phyloP scores from a whole-genome alignment of 2,329 filamentous ascomycete genomes.

The Claviceps arundinis region DNA sequence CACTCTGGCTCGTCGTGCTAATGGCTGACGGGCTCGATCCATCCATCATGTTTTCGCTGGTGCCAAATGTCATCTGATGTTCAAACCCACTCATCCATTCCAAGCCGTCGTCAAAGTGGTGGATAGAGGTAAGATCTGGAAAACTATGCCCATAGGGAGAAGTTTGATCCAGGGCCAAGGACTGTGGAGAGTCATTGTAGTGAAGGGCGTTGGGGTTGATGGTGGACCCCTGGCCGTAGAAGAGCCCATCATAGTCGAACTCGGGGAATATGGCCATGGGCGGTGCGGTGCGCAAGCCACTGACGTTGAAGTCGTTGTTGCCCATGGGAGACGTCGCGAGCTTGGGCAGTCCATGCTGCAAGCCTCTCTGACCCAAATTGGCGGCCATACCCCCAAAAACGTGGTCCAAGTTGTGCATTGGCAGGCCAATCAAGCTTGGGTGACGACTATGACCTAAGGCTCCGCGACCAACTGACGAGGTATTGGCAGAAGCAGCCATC shows the following conservation, averaged over 20 bases:
- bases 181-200: conserved; percentile 65
- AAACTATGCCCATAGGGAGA: conserved; percentile 47
- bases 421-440: conserved; percentile 58
- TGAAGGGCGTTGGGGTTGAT: conserved; percentile 67
- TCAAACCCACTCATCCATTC: conserved; percentile 77
- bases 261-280: conserved; percentile 50
- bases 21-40: conserved; percentile 92
- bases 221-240: conserved; percentile 55
- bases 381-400: conserved; percentile 62
- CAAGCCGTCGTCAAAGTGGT: conserved; percentile 62
- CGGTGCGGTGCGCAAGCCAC: conserved; percentile 67
- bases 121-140: conserved; percentile 42
- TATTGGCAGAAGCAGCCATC: conserved; percentile 43
- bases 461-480: conserved; percentile 29
- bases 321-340: conserved; percentile 66
- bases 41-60: conserved; percentile 71
- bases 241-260: conserved; percentile 31
- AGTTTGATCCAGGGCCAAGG: conserved; percentile 46
- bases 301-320: conserved; percentile 44
- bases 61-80: conserved; percentile 56
- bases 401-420: conserved; percentile 43
- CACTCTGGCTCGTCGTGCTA: conserved; percentile 85
- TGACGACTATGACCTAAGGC: conserved; percentile 54
- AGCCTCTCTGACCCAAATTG: conserved; percentile 51
- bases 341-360: conserved; percentile 60